Evolutionary conservation across 208 protist genomes (phyloP), one percentile per base, ranked within the genome.

Genomic region (Trypanosoma rangeli): DNA sequence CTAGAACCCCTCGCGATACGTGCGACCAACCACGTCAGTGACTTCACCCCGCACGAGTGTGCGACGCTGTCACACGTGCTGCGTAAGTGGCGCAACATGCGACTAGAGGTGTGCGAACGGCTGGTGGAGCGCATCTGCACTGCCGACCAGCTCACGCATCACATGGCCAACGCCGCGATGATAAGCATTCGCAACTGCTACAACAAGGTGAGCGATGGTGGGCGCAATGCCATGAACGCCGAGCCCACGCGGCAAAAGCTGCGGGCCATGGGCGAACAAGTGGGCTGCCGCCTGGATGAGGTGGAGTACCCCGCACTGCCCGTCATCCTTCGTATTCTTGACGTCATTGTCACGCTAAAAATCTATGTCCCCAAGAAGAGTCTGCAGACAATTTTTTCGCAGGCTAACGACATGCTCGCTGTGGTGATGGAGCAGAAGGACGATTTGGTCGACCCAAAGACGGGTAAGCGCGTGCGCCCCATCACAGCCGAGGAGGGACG

Each of bases 311-410:
- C 88, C 7, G 73, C 83, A 3, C 60, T 94, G 50, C 57, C 48
- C 7, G 83, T 86, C 5, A 82, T 94, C 26, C 78, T 94, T 37
- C 83, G 63, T 53, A 68, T 90, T 28, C 66, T 96, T 5, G 89
- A 96, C 64, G 82, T 93, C 13, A 75, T 96, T 59, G 87, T 96
- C 15, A 90, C 78, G 46, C 62, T 94, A 26, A 92, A 92, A 59
- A 93, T 96, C 48, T 96, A 96, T 77, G 84, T 94, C n/a, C 91
- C 91, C 22, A 92, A 92, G 68, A 92, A 90, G 64, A 67, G 76
- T 33, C 73, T 96, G 66, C 80, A 89, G 64, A 66, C 67, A 0
- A 66, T 96, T n/a, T 96, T 96, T 64, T 44, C 33, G 10, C 82
- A 86, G 42, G 87, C 91, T 3, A 78, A 90, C 39, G 68, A 77